Conservation (phyloP, 345 rosid species). For the Salix dunnii region DNA sequence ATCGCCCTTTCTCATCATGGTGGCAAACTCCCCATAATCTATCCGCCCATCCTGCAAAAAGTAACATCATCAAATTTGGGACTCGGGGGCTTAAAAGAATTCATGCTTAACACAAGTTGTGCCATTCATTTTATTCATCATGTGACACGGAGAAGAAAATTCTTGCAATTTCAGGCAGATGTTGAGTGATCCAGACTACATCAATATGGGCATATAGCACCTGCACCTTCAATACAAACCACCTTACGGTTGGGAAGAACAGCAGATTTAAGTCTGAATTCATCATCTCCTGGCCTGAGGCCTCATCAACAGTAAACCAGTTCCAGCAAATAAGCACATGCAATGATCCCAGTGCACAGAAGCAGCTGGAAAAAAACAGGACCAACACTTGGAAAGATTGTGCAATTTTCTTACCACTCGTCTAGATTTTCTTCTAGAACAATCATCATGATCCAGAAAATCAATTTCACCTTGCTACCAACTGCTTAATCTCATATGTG, state of each 20-base stretch:
- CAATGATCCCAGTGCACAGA: not conserved
- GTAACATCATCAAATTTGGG: not conserved
- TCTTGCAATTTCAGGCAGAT: not conserved
- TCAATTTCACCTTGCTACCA: not conserved
- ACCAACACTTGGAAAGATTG: not conserved
- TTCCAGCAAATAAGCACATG: not conserved
- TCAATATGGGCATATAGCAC: not conserved
- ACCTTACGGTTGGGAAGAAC: not conserved
- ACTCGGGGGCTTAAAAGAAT: not conserved
- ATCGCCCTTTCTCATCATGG: conserved; percentile 84
- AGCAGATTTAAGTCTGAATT: not conserved
- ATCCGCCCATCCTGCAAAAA: conserved; percentile 72
- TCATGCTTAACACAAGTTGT: not conserved
- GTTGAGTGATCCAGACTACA: not conserved
- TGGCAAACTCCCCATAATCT: conserved; percentile 76
- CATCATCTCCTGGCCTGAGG: not conserved
- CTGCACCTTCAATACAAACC: not conserved
- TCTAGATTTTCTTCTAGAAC: not conserved
- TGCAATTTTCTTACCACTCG: not conserved
- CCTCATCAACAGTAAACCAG: not conserved
- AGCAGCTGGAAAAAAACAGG: not conserved
- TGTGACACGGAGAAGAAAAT: not conserved
- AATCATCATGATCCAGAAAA: not conserved
- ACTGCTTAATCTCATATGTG: not conserved
- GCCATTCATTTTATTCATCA: not conserved